A percentile compares a stretch with the other conserved stretches of the same genome.
Conservation (phyloP, 1,284 basidiomycete genomes). For the Afroboletus lepidellus region DNA sequence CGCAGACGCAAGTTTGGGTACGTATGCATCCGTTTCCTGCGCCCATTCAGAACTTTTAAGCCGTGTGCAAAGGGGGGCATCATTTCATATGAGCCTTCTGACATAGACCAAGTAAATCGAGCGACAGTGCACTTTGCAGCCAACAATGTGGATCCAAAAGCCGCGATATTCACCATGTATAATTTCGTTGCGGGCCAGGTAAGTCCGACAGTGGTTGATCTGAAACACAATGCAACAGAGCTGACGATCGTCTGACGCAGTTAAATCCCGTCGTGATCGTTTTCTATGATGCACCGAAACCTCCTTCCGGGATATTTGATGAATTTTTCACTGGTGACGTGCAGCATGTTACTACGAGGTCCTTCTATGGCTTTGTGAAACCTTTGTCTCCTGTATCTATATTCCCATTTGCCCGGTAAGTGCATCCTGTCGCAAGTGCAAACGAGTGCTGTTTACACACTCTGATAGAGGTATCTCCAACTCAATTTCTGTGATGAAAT, state of each 20-base stretch:
- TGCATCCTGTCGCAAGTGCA: not conserved
- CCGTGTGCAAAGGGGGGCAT: constrained; percentile 47
- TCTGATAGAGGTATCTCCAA: not conserved
- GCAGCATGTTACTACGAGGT: not conserved
- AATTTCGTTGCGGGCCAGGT: constrained; percentile 44
- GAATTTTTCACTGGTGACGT: not conserved
- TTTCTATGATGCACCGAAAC: constrained; percentile 54
- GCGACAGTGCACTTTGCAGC: constrained; percentile 51
- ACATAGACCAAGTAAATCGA: constrained; percentile 5
- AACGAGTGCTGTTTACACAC: not conserved
- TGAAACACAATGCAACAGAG: not conserved
- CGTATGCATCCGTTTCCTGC: not conserved
- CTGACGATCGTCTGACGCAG: constrained; percentile 21
- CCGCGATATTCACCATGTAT: constrained; percentile 46
- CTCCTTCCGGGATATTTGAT: constrained; percentile 37
- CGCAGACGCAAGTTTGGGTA: constrained; percentile 60
- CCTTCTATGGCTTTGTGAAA: not conserved
- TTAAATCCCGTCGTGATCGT: constrained; percentile 13
- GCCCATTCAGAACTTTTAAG: not conserved
- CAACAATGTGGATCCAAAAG: constrained; percentile 56
- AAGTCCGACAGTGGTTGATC: not conserved
- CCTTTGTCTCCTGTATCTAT: not conserved
- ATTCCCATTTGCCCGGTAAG: not conserved
- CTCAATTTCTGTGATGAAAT: not conserved
- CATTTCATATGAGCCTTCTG: constrained; percentile 39